Conservation (phyloP, 192 early-diverging fungal genomes). For the Funneliformis mosseae region DNA sequence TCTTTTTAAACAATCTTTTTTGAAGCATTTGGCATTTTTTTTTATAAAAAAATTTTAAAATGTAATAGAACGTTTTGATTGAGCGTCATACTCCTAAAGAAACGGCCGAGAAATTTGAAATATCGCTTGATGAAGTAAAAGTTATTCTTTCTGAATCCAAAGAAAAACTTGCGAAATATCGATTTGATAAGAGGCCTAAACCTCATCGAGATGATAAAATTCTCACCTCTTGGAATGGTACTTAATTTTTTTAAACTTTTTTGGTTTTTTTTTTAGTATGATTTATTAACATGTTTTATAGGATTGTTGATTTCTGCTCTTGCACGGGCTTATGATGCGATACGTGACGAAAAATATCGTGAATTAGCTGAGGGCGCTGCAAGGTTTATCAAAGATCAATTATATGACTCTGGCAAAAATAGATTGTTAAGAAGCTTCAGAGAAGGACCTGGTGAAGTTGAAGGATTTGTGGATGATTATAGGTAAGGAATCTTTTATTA, state of each 20-base stretch:
- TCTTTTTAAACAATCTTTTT: neutral
- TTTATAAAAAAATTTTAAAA: neutral
- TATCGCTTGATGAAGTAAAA: conserved; percentile 35
- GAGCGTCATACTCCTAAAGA: conserved; percentile 43
- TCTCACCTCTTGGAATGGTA: conserved; percentile 64
- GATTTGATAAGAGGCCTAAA: conserved; percentile 47
- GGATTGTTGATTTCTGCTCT: conserved; percentile 61
- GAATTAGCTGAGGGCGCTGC: conserved; percentile 51
- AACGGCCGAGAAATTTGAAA: conserved; percentile 43
- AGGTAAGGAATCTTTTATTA: conserved; percentile 31
- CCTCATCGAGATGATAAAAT: conserved; percentile 68
- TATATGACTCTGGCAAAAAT: conserved; percentile 48
- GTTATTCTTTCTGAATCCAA: conserved; percentile 39
- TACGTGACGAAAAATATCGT: conserved; percentile 40
- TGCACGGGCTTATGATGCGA: conserved; percentile 40
- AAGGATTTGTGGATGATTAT: conserved; percentile 65
- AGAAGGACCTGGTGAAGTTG: conserved; percentile 50
- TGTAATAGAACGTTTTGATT: conserved; percentile 57
- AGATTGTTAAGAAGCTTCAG: conserved; percentile 49
- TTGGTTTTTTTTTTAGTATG: neutral
- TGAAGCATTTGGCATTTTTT: neutral
- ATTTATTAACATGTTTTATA: neutral
- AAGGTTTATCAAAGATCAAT: conserved; percentile 45
- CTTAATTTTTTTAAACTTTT: neutral
- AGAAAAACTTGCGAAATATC: conserved; percentile 46